These are phyloP conservation scores for Fusarium sp. DNA, from an alignment of 2,329 filamentous ascomycete species.

Conservation along the genomic window DNA sequence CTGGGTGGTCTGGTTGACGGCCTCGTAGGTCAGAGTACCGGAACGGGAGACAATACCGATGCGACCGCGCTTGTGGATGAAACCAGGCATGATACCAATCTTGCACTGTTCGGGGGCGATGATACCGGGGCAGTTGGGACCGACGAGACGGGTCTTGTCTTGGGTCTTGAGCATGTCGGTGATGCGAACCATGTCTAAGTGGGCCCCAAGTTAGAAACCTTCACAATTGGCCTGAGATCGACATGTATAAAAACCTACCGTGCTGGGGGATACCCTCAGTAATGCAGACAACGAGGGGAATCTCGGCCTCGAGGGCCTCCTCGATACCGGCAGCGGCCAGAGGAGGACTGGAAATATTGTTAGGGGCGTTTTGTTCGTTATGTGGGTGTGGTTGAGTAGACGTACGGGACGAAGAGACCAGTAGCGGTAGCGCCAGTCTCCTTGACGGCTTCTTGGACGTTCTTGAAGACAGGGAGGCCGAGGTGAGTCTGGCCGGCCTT, in stretches of 20 bases:
- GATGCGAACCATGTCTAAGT: conserved; percentile 95
- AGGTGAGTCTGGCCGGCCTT: conserved; percentile 94
- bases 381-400: conserved; percentile 9
- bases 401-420: conserved; percentile 95
- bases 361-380: conserved; percentile 14
- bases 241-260: conserved; percentile 66
- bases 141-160: conserved; percentile 94
- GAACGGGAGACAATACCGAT: conserved; percentile 99
- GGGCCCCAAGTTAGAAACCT: conserved; percentile 29
- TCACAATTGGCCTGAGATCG: conserved; percentile 5
- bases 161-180: conserved; percentile 98
- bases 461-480: conserved; percentile 91
- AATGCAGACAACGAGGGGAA: conserved; percentile 95
- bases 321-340: conserved; percentile 95
- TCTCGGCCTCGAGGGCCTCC: conserved; percentile 92
- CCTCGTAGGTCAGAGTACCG: conserved; percentile 98
- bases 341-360: conserved; percentile 73
- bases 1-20: conserved; percentile 99
- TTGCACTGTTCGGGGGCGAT: conserved; percentile 98
- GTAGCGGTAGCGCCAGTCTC: conserved; percentile 91
- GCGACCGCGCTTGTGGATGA: conserved; percentile 99
- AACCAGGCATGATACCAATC: conserved; percentile 99
- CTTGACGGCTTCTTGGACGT: conserved; percentile 88
- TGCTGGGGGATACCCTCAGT: conserved; percentile 98
- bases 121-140: conserved; percentile 98